Percentiles rank a stretch among this genome's conserved stretches.
phyloP scores from a whole-genome alignment of 208 protist genomes.

The Blastocrithidia nonstop region DNA sequence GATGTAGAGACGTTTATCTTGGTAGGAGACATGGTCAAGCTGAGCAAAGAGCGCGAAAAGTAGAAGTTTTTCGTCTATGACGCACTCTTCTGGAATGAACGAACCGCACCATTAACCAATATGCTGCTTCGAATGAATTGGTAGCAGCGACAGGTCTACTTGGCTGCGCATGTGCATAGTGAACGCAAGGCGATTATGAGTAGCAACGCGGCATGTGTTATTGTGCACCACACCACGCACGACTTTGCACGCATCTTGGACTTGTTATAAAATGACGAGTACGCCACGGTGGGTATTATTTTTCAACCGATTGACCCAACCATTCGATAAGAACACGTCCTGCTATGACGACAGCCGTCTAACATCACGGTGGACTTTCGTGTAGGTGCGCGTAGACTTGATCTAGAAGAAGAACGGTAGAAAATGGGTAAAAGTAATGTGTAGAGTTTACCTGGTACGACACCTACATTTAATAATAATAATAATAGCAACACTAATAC shows the following conservation, averaged over 20 bases:
- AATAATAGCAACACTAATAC: background rate
- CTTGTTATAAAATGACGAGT: constrained; percentile 50
- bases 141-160: constrained; percentile 34
- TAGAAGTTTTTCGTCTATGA: constrained; percentile 70
- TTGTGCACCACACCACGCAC: constrained; percentile 44
- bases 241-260: constrained; percentile 24
- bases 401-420: constrained; percentile 1
- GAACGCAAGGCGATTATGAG: constrained; percentile 31
- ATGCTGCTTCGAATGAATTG: constrained; percentile 41
- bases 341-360: constrained; percentile 56
- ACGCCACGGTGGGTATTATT: constrained; percentile 50
- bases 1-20: constrained; percentile 39
- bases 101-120: constrained; percentile 17
- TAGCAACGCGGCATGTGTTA: constrained; percentile 26
- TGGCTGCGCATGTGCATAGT: constrained; percentile 21
- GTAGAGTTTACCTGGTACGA: too few relatives aligned
- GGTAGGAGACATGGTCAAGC: constrained; percentile 46
- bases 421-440: too few relatives aligned
- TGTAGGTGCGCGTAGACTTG: constrained; percentile 16
- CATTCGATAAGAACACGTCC: constrained; percentile 32
- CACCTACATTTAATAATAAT: background rate
- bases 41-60: constrained; percentile 22
- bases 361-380: constrained; percentile 64
- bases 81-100: constrained; percentile 59
- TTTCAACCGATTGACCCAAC: constrained; percentile 40